Evolutionary conservation across 108 stramenopile genomes (phyloP).

Genomic region (Ochromonas danica): DNA sequence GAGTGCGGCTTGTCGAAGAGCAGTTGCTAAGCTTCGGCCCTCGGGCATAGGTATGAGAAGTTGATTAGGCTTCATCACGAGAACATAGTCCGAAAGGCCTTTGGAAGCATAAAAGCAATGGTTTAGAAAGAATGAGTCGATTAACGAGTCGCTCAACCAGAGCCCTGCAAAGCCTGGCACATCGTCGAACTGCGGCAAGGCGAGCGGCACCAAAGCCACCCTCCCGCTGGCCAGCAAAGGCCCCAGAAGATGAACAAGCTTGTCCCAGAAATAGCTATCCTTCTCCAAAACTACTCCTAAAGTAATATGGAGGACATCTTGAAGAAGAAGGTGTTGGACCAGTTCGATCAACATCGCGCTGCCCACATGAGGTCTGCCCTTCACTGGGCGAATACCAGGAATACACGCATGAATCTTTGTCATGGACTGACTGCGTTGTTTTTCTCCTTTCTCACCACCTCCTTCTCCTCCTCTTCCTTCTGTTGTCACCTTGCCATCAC

Average conservation of each 20-base stretch:
- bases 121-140: background rate
- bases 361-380: background rate
- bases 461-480: background rate
- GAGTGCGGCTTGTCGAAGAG: too few relatives aligned
- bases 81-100: too few relatives aligned
- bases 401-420: background rate
- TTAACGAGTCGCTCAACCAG: background rate
- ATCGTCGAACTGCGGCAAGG: background rate
- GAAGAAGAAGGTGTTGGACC: background rate
- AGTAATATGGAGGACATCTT: background rate
- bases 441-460: background rate
- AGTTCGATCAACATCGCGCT: background rate
- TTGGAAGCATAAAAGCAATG: background rate
- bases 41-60: too few relatives aligned
- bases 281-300: background rate
- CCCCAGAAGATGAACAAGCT: background rate
- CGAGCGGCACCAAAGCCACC: background rate
- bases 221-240: background rate
- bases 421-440: background rate
- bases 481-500: too few relatives aligned
- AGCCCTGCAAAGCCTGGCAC: background rate
- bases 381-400: background rate
- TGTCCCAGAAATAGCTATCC: background rate
- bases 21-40: too few relatives aligned
- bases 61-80: too few relatives aligned